Conservation (phyloP, 2,329 filamentous ascomycete species). For the Aspergillus sp. region DNA sequence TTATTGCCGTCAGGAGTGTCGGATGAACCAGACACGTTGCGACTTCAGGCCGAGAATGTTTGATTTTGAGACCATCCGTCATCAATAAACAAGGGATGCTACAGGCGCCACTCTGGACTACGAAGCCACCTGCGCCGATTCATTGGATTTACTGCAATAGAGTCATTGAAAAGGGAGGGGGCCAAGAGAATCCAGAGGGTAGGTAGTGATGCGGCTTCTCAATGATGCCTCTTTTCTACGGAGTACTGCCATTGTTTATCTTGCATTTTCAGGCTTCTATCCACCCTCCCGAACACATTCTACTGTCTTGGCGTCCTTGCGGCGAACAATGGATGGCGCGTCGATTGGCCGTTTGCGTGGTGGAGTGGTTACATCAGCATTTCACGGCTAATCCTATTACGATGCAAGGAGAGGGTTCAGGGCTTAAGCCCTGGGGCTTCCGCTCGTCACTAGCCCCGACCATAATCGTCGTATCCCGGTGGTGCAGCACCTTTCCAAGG, state of each 20-base stretch:
- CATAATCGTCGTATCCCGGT: constrained; percentile 11
- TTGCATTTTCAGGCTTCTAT: no score
- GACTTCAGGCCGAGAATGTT: background rate
- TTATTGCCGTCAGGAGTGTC: background rate
- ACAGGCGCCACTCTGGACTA: constrained; percentile 8
- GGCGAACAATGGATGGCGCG: background rate
- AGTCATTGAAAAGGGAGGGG: background rate
- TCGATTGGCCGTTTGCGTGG: background rate
- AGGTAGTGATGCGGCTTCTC: no score
- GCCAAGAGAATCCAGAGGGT: background rate
- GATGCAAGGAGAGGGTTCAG: constrained; percentile 27
- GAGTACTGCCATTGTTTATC: no score
- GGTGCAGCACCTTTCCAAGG: constrained; percentile 8
- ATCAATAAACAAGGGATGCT: constrained; percentile 9
- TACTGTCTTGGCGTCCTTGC: background rate
- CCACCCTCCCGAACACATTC: background rate
- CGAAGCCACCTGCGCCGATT: no score
- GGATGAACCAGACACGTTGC: background rate
- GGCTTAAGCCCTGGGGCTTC: constrained; percentile 25
- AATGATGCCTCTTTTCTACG: no score
- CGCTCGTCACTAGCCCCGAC: constrained; percentile 18
- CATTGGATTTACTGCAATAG: background rate
- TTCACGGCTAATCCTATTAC: constrained; percentile 20
- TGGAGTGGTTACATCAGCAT: constrained; percentile 17
- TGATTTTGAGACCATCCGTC: background rate